phyloP scores from a whole-genome alignment of 164 flowering plant species.

The Liquidambar formosana region DNA sequence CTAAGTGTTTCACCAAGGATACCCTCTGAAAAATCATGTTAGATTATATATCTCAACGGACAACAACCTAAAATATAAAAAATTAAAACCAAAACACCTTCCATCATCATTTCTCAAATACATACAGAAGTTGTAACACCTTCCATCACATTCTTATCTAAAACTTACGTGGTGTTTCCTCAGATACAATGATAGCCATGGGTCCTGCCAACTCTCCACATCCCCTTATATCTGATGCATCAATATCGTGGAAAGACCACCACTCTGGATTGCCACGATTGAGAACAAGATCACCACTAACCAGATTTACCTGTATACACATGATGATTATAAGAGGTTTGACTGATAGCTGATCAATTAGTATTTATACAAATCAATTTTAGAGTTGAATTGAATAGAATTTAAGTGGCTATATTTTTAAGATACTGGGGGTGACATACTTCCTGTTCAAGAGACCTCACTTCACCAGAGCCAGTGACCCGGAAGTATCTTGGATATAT shows the following conservation, averaged over 20 bases:
- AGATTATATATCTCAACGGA: not conserved
- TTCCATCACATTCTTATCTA: not conserved
- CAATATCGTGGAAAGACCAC: constrained; percentile 80
- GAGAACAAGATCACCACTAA: constrained; percentile 60
- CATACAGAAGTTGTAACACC: not conserved
- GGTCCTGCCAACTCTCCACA: constrained; percentile 74
- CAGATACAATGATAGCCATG: constrained; percentile 73
- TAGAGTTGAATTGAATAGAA: too few relatives aligned
- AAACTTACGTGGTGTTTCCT: constrained; percentile 89
- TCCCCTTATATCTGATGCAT: constrained; percentile 37
- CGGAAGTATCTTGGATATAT: constrained; percentile 73
- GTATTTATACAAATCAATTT: too few relatives aligned
- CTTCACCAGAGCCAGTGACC: constrained; percentile 88
- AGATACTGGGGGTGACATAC: constrained; percentile 27
- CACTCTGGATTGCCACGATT: constrained; percentile 57
- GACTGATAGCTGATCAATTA: too few relatives aligned
- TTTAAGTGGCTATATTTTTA: not conserved
- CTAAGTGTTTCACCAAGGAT: constrained; percentile 89
- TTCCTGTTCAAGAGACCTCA: constrained; percentile 58
- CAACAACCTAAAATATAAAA: too few relatives aligned
- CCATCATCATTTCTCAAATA: too few relatives aligned
- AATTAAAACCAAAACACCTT: too few relatives aligned
- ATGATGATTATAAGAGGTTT: not conserved
- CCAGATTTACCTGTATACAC: constrained; percentile 42
- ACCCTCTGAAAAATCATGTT: constrained; percentile 54